Evolutionary conservation across 768 basidiomycete species (phyloP).

Genomic region (Russula ochroleuca): DNA sequence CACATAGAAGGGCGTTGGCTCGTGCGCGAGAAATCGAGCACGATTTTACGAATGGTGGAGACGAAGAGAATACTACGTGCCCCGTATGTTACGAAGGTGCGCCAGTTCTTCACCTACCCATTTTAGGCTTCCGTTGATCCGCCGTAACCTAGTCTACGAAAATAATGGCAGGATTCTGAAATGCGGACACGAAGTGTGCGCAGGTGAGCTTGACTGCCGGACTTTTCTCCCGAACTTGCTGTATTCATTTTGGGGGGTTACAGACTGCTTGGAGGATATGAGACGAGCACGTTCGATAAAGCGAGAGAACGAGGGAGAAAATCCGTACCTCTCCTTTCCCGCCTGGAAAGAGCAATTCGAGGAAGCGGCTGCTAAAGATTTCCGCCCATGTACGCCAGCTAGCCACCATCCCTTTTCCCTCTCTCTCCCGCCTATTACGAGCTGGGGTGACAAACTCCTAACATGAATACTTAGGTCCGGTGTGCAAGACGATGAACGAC

Average conservation of each 20-base stretch:
- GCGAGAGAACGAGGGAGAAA: too few relatives aligned
- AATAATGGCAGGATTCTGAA: conserved; percentile 55
- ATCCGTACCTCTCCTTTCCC: too few relatives aligned
- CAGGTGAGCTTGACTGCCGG: conserved; percentile 37
- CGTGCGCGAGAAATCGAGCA: conserved; percentile 45
- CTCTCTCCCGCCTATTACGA: neutral
- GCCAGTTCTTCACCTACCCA: conserved; percentile 23
- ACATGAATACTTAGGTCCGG: conserved; percentile 46
- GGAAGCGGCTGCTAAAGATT: conserved; percentile 52
- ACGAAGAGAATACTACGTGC: conserved; percentile 48
- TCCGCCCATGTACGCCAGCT: conserved; percentile 49
- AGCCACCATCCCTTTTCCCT: neutral
- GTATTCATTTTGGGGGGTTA: neutral
- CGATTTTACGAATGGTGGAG: conserved; percentile 49
- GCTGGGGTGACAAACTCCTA: neutral
- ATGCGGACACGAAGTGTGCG: conserved; percentile 67
- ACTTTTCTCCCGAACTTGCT: neutral
- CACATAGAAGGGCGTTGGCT: conserved; percentile 40
- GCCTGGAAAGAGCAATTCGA: conserved; percentile 52
- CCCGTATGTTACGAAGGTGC: conserved; percentile 64
- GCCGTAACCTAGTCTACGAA: conserved; percentile 40
- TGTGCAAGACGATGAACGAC: conserved; percentile 64
- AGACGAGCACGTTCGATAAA: conserved; percentile 32
- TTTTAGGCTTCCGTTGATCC: neutral
- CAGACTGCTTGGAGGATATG: conserved; percentile 56